phyloP scores from a whole-genome alignment of 2,329 filamentous ascomycete species.

The Myriosclerotinia curreyana region DNA sequence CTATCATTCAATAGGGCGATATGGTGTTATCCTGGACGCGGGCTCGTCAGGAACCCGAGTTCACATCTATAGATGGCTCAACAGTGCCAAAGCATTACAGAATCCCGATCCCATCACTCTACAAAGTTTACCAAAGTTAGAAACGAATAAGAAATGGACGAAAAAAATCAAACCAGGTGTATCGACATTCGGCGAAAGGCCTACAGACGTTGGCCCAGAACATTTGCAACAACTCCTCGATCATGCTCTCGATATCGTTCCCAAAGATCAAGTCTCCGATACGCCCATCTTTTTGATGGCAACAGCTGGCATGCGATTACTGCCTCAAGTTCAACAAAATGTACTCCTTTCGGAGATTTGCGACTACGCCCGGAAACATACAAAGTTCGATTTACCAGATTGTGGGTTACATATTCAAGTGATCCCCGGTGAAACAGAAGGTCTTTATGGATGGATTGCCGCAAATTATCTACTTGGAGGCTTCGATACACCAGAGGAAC shows the following conservation, averaged over 20 bases:
- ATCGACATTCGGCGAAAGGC: constrained; percentile 80
- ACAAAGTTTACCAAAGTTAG: constrained; percentile 70
- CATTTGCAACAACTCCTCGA: constrained; percentile 77
- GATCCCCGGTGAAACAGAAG: constrained; percentile 93
- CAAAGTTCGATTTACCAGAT: constrained; percentile 82
- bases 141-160: constrained; percentile 82
- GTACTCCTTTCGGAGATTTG: constrained; percentile 76
- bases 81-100: constrained; percentile 64
- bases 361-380: constrained; percentile 72
- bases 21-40: constrained; percentile 95
- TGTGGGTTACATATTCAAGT: constrained; percentile 88
- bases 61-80: constrained; percentile 92
- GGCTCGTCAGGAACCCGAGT: constrained; percentile 95
- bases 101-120: constrained; percentile 59
- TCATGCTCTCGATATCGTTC: constrained; percentile 77
- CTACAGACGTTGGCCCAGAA: constrained; percentile 72
- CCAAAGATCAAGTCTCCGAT: constrained; percentile 69
- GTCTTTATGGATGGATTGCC: constrained; percentile 94
- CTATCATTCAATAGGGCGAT: constrained; percentile 48
- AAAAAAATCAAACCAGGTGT: constrained; percentile 94
- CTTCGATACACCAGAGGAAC: constrained; percentile 72
- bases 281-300: constrained; percentile 95
- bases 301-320: constrained; percentile 88
- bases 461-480: constrained; percentile 92
- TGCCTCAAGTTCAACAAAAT: constrained; percentile 69